phyloP scores from a whole-genome alignment of 441 rosid species.

The Melastoma candidum region DNA sequence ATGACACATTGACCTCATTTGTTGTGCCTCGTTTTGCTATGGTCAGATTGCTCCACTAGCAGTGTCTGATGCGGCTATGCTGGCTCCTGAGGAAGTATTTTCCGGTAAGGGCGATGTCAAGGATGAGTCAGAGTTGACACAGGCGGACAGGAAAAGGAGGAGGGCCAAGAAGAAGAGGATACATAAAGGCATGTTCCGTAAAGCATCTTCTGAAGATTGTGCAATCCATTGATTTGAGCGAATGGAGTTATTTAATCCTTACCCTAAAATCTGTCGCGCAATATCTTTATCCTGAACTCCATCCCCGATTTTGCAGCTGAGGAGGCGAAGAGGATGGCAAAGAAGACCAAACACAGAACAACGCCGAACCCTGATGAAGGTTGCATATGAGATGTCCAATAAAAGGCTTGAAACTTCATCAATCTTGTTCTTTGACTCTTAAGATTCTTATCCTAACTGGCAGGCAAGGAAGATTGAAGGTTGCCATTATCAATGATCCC shows the following conservation, averaged over 20 bases:
- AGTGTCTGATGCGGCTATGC: slow-evolving; percentile 93
- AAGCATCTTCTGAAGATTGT: too few species aligned
- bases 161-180: slow-evolving; percentile 95
- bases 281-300: background rate
- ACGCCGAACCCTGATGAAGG: slow-evolving; percentile 25
- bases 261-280: too few species aligned
- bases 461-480: too few species aligned
- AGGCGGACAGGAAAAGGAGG: slow-evolving; percentile 81
- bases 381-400: slow-evolving; percentile 6
- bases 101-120: slow-evolving; percentile 71
- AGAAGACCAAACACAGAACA: slow-evolving; percentile 28
- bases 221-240: too few species aligned
- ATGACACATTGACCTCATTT: slow-evolving; percentile 1
- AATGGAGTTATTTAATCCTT: too few species aligned
- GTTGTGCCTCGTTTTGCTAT: slow-evolving; percentile 14
- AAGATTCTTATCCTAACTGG: too few species aligned
- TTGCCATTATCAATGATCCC: too few species aligned
- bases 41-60: slow-evolving; percentile 93
- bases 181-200: slow-evolving; percentile 43
- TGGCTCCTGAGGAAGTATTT: slow-evolving; percentile 95
- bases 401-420: too few species aligned
- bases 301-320: slow-evolving; percentile 36
- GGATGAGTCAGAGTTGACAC: slow-evolving; percentile 76
- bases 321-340: slow-evolving; percentile 36
- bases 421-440: too few species aligned